Base-by-base conservation (phyloP, 768 basidiomycete genomes). In the Nidularia pulvinata region DNA sequence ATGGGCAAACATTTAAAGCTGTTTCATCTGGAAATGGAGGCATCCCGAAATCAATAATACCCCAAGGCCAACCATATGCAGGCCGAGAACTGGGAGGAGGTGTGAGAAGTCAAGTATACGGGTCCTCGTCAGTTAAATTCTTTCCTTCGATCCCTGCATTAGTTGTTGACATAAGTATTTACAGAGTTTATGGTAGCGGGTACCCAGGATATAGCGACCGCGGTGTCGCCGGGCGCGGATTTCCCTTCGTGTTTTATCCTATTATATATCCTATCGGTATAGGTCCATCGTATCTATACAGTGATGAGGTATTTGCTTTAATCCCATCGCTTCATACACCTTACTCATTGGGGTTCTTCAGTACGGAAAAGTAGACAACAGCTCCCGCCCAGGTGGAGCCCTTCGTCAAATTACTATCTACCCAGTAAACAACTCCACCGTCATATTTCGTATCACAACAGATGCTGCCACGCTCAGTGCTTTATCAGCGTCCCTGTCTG, bases 171-270 rank as follows among this genome's bases (percentile, higher is more conserved):
- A 65, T 9, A 37, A 46, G 19, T 44, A 43, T 46, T 49, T 51
- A 7, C 48, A 85, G 84, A 22, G 58, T 60, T 2, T 86, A 84
- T 53, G 84, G 85, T 3, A 85, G 83, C 57, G 84, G 84, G 2
- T 86, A 85, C 55, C 82, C 84, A 45, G 80, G 81, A 4, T 42
- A 74, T 43, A 44, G 56, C 3, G 67, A 68, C 6, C 66, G 70
- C 7, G 82, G 82, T 22, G 79, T 82, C 16, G 43, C 55, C 2
- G 75, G 75, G 0, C 70, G 76, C 0, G 73, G 73, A 3, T 85
- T 87, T 61, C 85, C 85, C 1, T 86, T 84, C 53, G 75, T 72
- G 58, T 87, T 77, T 66, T 86, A 83, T 83, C 84, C 85, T 0
- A 16, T 86, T 5, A 70, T 75, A 1, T 86, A 37, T 34, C 66